Conservation (phyloP, 176 grass and related monocot genomes). For the Aegilops umbellulata region DNA sequence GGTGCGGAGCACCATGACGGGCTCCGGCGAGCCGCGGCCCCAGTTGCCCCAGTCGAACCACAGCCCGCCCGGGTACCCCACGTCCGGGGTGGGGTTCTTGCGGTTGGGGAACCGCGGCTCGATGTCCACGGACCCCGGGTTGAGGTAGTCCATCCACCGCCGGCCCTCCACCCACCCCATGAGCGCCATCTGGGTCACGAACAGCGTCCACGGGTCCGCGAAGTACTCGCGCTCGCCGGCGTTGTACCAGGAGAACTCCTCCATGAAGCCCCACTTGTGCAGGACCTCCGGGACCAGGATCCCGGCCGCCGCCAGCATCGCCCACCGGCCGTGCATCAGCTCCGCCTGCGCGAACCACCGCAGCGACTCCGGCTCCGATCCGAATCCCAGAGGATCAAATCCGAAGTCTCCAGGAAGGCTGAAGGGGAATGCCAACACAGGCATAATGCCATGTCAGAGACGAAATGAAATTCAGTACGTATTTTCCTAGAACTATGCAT, state of each 20-base stretch:
- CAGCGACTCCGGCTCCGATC: constrained; percentile 70
- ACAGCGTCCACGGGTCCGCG: constrained; percentile 69
- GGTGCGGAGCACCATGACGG: constrained; percentile 92
- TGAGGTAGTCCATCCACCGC: constrained; percentile 74
- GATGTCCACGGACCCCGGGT: constrained; percentile 70
- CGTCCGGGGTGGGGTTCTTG: constrained; percentile 70
- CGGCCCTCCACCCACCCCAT: constrained; percentile 96
- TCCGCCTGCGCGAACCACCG: constrained; percentile 86
- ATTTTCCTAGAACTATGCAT: neutral
- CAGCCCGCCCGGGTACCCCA: constrained; percentile 78
- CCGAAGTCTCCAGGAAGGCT: constrained; percentile 90
- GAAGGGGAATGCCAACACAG: neutral
- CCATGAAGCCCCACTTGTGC: constrained; percentile 58
- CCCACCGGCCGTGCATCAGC: constrained; percentile 89
- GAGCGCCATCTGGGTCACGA: constrained; percentile 71
- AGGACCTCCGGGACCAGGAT: constrained; percentile 75
- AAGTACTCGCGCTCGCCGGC: constrained; percentile 81
- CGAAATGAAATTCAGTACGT: neutral
- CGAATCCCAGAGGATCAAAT: constrained; percentile 85
- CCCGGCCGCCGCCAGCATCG: constrained; percentile 73
- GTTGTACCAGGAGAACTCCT: constrained; percentile 65
- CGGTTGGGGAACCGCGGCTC: constrained; percentile 64
- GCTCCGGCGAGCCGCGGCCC: constrained; percentile 84
- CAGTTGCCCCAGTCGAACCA: constrained; percentile 94
- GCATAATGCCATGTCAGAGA: neutral